phyloP scores from a whole-genome alignment of 306 rosid species.

The Dalbergia cochinchinensis region DNA sequence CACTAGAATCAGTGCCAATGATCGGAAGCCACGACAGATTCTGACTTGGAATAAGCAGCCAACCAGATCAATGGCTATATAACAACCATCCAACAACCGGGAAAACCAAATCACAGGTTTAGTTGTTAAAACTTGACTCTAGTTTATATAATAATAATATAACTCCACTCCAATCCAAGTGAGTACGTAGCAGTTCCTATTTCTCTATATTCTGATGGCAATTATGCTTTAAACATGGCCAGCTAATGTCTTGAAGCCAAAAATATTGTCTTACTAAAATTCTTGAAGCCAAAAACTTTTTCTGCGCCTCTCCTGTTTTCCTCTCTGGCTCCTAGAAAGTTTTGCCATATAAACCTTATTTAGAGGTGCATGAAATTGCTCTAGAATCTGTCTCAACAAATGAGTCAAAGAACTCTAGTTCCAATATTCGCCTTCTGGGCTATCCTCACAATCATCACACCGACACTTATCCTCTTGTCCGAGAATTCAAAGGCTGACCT shows the following conservation, averaged over 20 bases:
- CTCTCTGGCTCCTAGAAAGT: not conserved
- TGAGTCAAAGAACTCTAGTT: constrained; percentile 74
- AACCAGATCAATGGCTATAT: constrained; percentile 58
- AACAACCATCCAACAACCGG: constrained; percentile 82
- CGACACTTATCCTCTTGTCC: constrained; percentile 71
- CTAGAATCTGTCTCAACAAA: constrained; percentile 41
- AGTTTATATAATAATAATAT: constrained; percentile 23
- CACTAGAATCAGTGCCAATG: constrained; percentile 28
- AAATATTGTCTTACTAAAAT: constrained; percentile 32
- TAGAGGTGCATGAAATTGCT: constrained; percentile 5
- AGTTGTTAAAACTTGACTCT: constrained; percentile 61
- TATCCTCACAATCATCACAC: constrained; percentile 76
- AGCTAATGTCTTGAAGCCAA: constrained; percentile 57
- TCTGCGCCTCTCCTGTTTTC: constrained; percentile 19
- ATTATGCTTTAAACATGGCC: constrained; percentile 59
- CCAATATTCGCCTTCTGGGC: constrained; percentile 89
- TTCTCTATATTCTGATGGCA: constrained; percentile 47
- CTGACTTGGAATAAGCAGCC: constrained; percentile 47
- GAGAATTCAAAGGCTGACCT: constrained; percentile 66
- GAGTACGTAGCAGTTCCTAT: constrained; percentile 16
- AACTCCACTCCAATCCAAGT: constrained; percentile 1
- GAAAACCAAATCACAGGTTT: constrained; percentile 54
- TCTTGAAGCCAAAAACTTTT: not conserved
- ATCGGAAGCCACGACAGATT: constrained; percentile 33
- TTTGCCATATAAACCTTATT: constrained; percentile 29